These are phyloP conservation scores for Phycomyces nitens DNA, from an alignment of 192 early-diverging fungal species.

Conservation along the genomic window DNA sequence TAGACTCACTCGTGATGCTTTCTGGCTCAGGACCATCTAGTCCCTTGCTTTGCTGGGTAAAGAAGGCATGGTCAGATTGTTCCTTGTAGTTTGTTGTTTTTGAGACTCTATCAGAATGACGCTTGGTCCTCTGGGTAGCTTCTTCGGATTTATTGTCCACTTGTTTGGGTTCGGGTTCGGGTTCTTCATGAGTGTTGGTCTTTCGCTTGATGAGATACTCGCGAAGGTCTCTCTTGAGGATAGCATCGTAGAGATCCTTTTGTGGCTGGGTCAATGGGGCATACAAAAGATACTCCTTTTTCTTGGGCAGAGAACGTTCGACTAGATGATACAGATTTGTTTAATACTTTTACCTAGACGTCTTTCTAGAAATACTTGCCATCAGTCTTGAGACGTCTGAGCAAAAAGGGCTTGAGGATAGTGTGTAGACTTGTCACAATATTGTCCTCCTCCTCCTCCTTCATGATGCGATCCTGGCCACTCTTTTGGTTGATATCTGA, in stretches of 20 bases:
- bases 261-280: conserved; percentile 69
- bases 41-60: conserved; percentile 12
- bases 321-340: conserved; percentile 47
- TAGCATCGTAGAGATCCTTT: conserved; percentile 70
- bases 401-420: conserved; percentile 74
- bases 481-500: conserved; percentile 64
- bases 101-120: conserved; percentile 47
- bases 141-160: conserved; percentile 42
- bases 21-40: conserved; percentile 13
- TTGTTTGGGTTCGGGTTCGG: conserved; percentile 11
- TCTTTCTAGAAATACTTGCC: conserved; percentile 16
- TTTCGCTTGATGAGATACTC: conserved; percentile 51
- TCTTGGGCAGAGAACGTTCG: conserved; percentile 83
- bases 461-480: conserved; percentile 60
- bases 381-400: conserved; percentile 63
- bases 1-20: neutral
- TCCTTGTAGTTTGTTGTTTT: conserved; percentile 42
- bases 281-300: conserved; percentile 84
- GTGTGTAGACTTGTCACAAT: conserved; percentile 81
- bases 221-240: conserved; percentile 56
- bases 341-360: neutral
- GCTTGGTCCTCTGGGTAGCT: conserved; percentile 56
- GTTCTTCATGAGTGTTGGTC: neutral
- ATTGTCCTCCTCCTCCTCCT: conserved; percentile 60
- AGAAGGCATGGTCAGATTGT: conserved; percentile 21